Evolutionary conservation across 352 stramenopile species (phyloP).

Genomic region (Pythium graminicola): DNA sequence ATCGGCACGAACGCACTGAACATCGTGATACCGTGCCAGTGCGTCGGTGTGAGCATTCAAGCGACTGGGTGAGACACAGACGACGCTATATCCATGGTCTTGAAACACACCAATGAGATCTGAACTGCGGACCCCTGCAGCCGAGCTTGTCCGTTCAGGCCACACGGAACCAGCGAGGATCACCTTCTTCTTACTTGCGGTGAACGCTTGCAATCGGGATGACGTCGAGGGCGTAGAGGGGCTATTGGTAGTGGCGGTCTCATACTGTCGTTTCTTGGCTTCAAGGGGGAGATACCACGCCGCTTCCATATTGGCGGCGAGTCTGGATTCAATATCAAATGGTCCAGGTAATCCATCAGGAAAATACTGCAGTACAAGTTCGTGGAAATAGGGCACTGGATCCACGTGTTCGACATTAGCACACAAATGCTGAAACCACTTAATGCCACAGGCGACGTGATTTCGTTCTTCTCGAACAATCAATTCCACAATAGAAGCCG

Average conservation of each 20-base stretch:
- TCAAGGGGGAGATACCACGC: slow-evolving; percentile 73
- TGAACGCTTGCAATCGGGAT: slow-evolving; percentile 37
- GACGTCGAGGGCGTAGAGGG: slow-evolving; percentile 15
- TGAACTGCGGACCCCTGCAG: slow-evolving; percentile 77
- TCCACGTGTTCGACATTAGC: slow-evolving; percentile 36
- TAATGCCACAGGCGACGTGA: slow-evolving; percentile 72
- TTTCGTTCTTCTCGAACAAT: slow-evolving; percentile 75
- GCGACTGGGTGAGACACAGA: slow-evolving; percentile 73
- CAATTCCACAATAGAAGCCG: slow-evolving; percentile 57
- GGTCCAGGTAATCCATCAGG: slow-evolving; percentile 68
- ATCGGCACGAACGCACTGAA: slow-evolving; percentile 63
- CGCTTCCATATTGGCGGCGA: slow-evolving; percentile 60
- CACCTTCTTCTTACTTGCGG: slow-evolving; percentile 56
- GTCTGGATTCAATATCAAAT: slow-evolving; percentile 64
- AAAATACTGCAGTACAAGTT: slow-evolving; percentile 72
- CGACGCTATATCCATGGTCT: slow-evolving; percentile 51
- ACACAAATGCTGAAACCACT: slow-evolving; percentile 71
- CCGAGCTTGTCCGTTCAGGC: slow-evolving; percentile 84
- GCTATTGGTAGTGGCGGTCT: neutral
- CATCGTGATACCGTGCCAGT: slow-evolving; percentile 35
- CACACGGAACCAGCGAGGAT: slow-evolving; percentile 69
- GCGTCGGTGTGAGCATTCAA: slow-evolving; percentile 61
- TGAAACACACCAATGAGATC: slow-evolving; percentile 70
- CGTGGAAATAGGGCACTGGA: slow-evolving; percentile 67
- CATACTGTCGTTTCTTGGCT: slow-evolving; percentile 29